phyloP scores from a whole-genome alignment of 1,284 basidiomycete genomes.

The Pulveroboletus sp. region DNA sequence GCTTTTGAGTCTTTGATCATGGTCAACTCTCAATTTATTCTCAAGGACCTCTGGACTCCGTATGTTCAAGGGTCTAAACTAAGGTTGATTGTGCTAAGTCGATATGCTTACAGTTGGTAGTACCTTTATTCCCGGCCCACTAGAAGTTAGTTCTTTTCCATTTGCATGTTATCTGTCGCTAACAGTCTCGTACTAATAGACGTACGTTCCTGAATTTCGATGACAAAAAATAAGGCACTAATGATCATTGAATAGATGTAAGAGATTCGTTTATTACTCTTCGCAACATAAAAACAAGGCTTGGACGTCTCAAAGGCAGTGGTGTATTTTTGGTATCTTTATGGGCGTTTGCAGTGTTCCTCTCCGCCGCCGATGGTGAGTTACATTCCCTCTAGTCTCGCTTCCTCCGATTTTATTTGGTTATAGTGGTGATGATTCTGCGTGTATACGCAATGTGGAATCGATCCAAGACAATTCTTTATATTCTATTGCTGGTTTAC shows the following conservation, averaged over 20 bases:
- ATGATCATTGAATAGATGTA: background rate
- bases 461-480: background rate
- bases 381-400: background rate
- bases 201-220: background rate
- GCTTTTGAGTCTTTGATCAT: no score
- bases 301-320: background rate
- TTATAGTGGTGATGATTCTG: background rate
- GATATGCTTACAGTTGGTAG: background rate
- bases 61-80: background rate
- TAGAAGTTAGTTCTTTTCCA: background rate
- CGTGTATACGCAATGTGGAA: background rate
- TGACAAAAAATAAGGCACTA: background rate
- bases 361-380: background rate
- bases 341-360: background rate
- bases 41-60: background rate
- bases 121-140: constrained; percentile 4
- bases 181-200: background rate
- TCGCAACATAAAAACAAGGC: background rate
- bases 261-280: background rate
- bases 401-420: background rate
- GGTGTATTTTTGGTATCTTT: background rate
- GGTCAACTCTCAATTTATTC: background rate
- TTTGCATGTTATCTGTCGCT: background rate
- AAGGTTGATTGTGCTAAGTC: background rate
- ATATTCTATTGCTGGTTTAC: background rate